Evolutionary conservation across 208 protist genomes (phyloP).

Genomic region (Acanthamoeba divionensis): DNA sequence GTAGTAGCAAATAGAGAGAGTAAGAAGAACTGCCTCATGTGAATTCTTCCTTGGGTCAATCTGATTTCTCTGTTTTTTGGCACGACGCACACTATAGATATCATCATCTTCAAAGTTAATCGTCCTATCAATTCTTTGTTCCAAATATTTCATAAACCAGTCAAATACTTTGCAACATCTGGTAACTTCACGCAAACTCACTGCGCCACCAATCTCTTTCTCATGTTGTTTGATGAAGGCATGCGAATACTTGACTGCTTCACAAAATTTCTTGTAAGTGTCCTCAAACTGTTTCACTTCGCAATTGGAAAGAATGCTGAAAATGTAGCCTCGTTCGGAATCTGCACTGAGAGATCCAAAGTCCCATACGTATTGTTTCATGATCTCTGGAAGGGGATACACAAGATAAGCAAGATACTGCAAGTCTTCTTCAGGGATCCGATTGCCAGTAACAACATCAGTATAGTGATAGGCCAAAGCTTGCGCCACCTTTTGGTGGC

Average conservation of each 20-base stretch:
- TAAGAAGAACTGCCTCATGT: neutral
- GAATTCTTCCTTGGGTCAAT: neutral
- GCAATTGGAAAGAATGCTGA: neutral
- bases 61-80: neutral
- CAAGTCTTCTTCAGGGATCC: neutral
- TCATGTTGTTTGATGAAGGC: slow-evolving; percentile 30
- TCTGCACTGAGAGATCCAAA: slow-evolving; percentile 4
- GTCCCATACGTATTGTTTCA: slow-evolving; percentile 52
- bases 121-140: neutral
- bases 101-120: neutral
- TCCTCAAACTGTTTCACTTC: neutral
- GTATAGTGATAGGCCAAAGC: neutral
- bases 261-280: neutral
- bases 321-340: slow-evolving; percentile 16
- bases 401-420: slow-evolving; percentile 33
- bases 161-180: neutral
- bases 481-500: neutral
- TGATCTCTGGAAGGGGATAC: slow-evolving; percentile 24
- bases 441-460: neutral
- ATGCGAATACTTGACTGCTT: neutral
- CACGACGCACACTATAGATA: neutral
- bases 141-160: slow-evolving; percentile 20
- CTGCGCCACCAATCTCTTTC: neutral
- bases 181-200: neutral
- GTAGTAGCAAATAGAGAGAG: slow-evolving; percentile 37